Evolutionary conservation across 2,329 filamentous ascomycete genomes (phyloP).

Genomic region (Alternaria panax): DNA sequence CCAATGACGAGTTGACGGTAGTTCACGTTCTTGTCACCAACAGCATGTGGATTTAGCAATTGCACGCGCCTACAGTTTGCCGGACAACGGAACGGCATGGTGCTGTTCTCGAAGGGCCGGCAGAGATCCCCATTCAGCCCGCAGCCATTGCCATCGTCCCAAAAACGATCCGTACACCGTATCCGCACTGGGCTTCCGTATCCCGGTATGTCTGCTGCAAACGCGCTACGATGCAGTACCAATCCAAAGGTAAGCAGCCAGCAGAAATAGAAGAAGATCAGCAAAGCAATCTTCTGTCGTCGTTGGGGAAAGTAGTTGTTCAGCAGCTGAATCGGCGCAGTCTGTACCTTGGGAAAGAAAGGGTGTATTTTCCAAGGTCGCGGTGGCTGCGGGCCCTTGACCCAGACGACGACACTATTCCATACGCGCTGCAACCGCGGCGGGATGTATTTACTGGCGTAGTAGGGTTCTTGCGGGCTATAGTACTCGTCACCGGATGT

Average conservation of each 20-base stretch:
- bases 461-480: slow-evolving; percentile 27
- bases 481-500: slow-evolving; percentile 41
- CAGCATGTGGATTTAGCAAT: slow-evolving; percentile 75
- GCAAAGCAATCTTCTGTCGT: slow-evolving; percentile 65
- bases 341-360: slow-evolving; percentile 71
- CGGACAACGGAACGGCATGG: slow-evolving; percentile 77
- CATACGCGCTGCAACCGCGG: slow-evolving; percentile 61
- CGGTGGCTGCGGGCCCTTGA: slow-evolving; percentile 58
- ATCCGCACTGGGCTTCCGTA: slow-evolving; percentile 72
- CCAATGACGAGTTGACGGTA: slow-evolving; percentile 64
- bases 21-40: slow-evolving; percentile 70
- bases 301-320: slow-evolving; percentile 67
- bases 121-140: slow-evolving; percentile 78
- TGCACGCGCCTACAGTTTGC: slow-evolving; percentile 72
- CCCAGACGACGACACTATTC: slow-evolving; percentile 53
- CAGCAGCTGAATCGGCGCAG: slow-evolving; percentile 69
- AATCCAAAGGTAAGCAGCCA: slow-evolving; percentile 76
- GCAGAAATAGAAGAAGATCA: slow-evolving; percentile 66
- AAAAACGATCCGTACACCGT: slow-evolving; percentile 73
- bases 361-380: slow-evolving; percentile 58
- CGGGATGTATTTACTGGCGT: slow-evolving; percentile 52
- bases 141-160: slow-evolving; percentile 72
- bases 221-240: slow-evolving; percentile 70
- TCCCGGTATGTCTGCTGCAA: slow-evolving; percentile 67
- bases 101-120: slow-evolving; percentile 74